These are phyloP conservation scores for Bjerkandera adusta DNA, from an alignment of 1,284 basidiomycete species.

Conservation along the genomic window DNA sequence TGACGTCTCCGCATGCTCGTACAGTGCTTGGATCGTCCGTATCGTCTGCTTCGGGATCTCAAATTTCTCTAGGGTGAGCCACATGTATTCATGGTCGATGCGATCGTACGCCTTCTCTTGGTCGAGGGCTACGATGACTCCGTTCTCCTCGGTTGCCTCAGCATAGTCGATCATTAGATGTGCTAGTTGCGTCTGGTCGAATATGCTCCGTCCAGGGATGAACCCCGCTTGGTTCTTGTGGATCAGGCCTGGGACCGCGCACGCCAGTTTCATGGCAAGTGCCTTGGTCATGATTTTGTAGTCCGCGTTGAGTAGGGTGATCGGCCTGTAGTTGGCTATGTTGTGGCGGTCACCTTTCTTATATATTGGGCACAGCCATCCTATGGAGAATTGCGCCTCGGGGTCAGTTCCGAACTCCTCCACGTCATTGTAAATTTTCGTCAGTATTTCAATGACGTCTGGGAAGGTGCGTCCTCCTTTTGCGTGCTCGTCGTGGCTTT, in stretches of 20 bases:
- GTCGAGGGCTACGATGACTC: constrained; percentile 28
- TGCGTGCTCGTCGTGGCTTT: neutral
- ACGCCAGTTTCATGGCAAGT: constrained; percentile 19
- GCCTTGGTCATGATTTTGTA: constrained; percentile 29
- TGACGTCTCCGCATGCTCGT: constrained; percentile 20
- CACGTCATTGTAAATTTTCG: constrained; percentile 20
- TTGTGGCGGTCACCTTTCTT: constrained; percentile 30
- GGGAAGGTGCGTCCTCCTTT: neutral
- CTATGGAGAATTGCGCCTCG: constrained; percentile 22
- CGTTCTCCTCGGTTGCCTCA: constrained; percentile 23
- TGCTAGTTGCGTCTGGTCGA: constrained; percentile 23
- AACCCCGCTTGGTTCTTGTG: constrained; percentile 31
- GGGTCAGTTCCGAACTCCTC: constrained; percentile 11
- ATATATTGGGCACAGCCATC: constrained; percentile 35
- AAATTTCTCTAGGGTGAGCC: constrained; percentile 20
- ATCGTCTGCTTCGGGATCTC: constrained; percentile 23
- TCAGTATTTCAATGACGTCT: constrained; percentile 13
- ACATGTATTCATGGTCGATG: constrained; percentile 30
- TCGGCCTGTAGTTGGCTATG: constrained; percentile 32
- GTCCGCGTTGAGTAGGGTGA: constrained; percentile 33
- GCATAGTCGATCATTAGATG: constrained; percentile 23
- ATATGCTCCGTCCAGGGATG: constrained; percentile 23
- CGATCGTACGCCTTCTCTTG: constrained; percentile 35
- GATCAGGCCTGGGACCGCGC: constrained; percentile 14
- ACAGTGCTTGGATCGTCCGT: constrained; percentile 21